phyloP scores from a whole-genome alignment of 306 rosid genomes.

The Neltuma alba region DNA sequence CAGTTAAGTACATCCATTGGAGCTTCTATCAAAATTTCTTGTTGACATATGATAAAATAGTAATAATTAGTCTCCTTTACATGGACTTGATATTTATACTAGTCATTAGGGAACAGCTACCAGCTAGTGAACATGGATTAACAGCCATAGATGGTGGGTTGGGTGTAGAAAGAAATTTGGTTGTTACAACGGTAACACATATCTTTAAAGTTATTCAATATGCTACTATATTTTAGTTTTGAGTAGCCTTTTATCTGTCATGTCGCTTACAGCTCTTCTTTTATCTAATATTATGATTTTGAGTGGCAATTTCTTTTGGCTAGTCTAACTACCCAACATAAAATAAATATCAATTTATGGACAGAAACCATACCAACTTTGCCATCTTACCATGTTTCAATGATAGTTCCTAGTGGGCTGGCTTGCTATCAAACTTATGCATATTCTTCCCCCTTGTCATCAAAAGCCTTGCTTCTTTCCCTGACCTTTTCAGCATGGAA shows the following conservation, averaged over 20 bases:
- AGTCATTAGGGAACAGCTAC: neutral
- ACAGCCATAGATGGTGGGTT: constrained; percentile 6
- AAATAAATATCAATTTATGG: neutral
- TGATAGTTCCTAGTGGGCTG: neutral
- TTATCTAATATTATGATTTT: constrained; percentile 12
- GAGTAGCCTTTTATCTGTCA: neutral
- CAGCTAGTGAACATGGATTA: neutral
- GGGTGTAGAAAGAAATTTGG: constrained; percentile 14
- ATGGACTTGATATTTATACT: constrained; percentile 5
- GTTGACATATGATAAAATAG: neutral
- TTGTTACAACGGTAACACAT: neutral
- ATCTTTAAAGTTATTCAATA: constrained; percentile 12
- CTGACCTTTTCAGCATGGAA: constrained; percentile 13
- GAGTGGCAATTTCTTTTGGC: constrained; percentile 17
- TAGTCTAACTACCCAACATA: constrained; percentile 1
- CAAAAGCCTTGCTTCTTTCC: constrained; percentile 21
- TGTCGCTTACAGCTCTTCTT: neutral
- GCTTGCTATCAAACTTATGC: neutral
- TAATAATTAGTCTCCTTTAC: neutral
- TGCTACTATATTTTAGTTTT: constrained; percentile 9
- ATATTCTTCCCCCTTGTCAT: constrained; percentile 18
- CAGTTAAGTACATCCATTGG: constrained; percentile 11
- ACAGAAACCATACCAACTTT: constrained; percentile 2
- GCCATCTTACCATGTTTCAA: constrained; percentile 3
- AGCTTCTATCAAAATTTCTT: constrained; percentile 9